phyloP scores from a whole-genome alignment of 805 yeast genomes.

The Metschnikowia hibisci region DNA sequence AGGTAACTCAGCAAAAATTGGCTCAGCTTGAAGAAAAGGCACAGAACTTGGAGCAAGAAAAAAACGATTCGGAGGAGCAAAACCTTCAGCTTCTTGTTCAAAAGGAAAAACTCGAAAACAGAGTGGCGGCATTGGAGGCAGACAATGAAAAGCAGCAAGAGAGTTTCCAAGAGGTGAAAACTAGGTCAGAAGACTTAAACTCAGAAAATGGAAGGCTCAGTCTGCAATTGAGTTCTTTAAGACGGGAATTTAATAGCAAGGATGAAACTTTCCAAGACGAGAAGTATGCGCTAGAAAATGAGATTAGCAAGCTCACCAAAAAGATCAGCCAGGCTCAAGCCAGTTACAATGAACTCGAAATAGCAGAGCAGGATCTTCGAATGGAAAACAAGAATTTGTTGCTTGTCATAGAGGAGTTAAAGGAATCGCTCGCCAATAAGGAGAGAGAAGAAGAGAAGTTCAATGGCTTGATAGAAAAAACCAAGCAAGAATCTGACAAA shows the following conservation, averaged over 20 bases:
- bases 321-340: slow-evolving; percentile 37
- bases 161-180: slow-evolving; percentile 11
- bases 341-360: slow-evolving; percentile 40
- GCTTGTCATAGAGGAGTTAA: slow-evolving; percentile 42
- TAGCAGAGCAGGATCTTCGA: slow-evolving; percentile 35
- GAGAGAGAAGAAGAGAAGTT: slow-evolving; percentile 21
- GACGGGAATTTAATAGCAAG: slow-evolving; percentile 35
- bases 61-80: slow-evolving; percentile 1
- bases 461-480: slow-evolving; percentile 1
- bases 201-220: slow-evolving; percentile 52
- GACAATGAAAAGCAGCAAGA: slow-evolving; percentile 20
- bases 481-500: slow-evolving; percentile 1
- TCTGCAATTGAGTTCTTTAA: slow-evolving; percentile 32
- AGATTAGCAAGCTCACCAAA: slow-evolving; percentile 34
- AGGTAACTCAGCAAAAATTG: slow-evolving; percentile 21
- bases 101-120: slow-evolving; percentile 43
- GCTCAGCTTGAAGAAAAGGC: slow-evolving; percentile 5
- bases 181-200: slow-evolving; percentile 40
- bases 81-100: slow-evolving; percentile 18
- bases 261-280: slow-evolving; percentile 36
- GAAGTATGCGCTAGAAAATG: slow-evolving; percentile 38
- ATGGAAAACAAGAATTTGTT: slow-evolving; percentile 40
- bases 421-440: slow-evolving; percentile 35
- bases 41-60: slow-evolving; percentile 35
- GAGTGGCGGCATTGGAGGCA: slow-evolving; percentile 27